Evolutionary conservation across 1,139 yeast species (phyloP).

Genomic region (Candida anutae): DNA sequence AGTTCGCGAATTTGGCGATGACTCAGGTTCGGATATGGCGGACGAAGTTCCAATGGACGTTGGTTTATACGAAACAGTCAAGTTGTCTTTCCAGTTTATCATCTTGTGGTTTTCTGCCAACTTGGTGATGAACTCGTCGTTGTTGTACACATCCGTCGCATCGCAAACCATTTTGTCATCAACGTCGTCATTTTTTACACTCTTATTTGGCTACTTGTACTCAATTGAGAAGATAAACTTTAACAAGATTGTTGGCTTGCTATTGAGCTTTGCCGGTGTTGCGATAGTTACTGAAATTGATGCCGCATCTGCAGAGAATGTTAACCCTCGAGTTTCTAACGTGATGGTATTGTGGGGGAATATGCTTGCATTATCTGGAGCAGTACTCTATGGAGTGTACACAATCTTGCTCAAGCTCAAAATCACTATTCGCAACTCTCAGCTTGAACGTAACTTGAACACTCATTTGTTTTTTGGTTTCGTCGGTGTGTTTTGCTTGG

Average conservation of each 20-base stretch:
- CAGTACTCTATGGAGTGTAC: conserved; percentile 83
- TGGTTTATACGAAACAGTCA: conserved; percentile 40
- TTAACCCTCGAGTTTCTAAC: conserved; percentile 21
- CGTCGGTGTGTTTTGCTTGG: conserved; percentile 76
- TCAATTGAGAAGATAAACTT: conserved; percentile 62
- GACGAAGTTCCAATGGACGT: conserved; percentile 13
- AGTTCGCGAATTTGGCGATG: conserved; percentile 1
- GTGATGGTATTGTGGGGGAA: conserved; percentile 62
- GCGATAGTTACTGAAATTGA: conserved; percentile 65
- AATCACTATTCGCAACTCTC: conserved; percentile 38
- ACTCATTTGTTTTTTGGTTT: conserved; percentile 89
- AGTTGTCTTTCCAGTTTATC: conserved; percentile 72
- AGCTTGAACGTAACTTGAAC: conserved; percentile 66
- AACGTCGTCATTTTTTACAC: conserved; percentile 87
- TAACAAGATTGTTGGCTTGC: conserved; percentile 59
- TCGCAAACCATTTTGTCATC: conserved; percentile 89
- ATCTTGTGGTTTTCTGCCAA: conserved; percentile 87
- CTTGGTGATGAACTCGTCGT: conserved; percentile 78
- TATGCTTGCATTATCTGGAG: conserved; percentile 71
- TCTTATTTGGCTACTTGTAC: conserved; percentile 69
- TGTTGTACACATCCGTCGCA: conserved; percentile 84
- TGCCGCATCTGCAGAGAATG: conserved; percentile 22
- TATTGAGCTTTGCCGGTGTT: conserved; percentile 73
- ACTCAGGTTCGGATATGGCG: conserved; percentile 1
- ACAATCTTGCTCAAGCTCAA: conserved; percentile 73